These are phyloP conservation scores for Sphaerobolus stellatus DNA, from an alignment of 1,284 basidiomycete species.

Conservation along the genomic window DNA sequence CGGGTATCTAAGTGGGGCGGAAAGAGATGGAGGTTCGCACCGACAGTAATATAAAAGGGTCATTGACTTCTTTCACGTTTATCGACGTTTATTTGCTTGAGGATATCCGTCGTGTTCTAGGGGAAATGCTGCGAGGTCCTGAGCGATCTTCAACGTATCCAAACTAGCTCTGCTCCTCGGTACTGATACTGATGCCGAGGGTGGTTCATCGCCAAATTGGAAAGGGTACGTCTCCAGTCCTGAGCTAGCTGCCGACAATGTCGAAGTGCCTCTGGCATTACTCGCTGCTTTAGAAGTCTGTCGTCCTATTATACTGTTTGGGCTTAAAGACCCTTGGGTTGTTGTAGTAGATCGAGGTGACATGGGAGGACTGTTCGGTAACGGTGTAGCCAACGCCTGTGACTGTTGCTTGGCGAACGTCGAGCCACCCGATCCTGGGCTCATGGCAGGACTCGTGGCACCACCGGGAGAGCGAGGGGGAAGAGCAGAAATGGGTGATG, in stretches of 20 bases:
- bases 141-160: slow-evolving; percentile 77
- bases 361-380: neutral
- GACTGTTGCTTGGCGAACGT: slow-evolving; percentile 15
- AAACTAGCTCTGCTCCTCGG: slow-evolving; percentile 64
- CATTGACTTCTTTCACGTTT: neutral
- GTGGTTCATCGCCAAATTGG: slow-evolving; percentile 51
- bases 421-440: slow-evolving; percentile 29
- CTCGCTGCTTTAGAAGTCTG: too few species aligned
- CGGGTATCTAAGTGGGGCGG: too few species aligned
- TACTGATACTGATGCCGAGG: slow-evolving; percentile 12
- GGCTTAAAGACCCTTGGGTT: neutral
- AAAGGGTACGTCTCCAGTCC: slow-evolving; percentile 70
- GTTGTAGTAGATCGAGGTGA: slow-evolving; percentile 6
- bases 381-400: neutral
- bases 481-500: slow-evolving; percentile 75
- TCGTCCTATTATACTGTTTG: too few species aligned
- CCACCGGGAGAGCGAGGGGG: slow-evolving; percentile 69
- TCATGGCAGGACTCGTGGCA: slow-evolving; percentile 61
- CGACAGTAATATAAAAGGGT: neutral
- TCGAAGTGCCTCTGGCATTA: slow-evolving; percentile 66
- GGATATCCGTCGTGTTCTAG: slow-evolving; percentile 52
- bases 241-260: slow-evolving; percentile 69
- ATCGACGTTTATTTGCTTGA: neutral
- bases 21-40: too few species aligned
- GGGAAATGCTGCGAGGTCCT: slow-evolving; percentile 76